These are phyloP conservation scores for Trypanosoma platydactyli DNA, from an alignment of 208 protist genomes.

Conservation along the genomic window DNA sequence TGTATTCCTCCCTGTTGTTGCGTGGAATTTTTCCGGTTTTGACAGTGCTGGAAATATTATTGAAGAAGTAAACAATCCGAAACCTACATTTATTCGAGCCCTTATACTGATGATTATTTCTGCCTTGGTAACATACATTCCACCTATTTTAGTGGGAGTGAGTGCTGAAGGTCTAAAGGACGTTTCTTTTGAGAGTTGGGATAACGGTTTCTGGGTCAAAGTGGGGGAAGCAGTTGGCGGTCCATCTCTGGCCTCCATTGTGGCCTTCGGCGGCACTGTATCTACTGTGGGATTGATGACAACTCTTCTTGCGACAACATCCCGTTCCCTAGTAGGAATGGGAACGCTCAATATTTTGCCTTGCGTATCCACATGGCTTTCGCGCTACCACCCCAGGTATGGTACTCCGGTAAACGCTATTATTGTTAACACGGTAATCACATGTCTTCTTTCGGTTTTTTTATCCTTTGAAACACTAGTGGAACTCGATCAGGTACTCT, in stretches of 20 bases:
- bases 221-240: slow-evolving; percentile 85
- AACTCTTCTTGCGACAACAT: slow-evolving; percentile 84
- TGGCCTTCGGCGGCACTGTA: slow-evolving; percentile 81
- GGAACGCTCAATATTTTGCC: slow-evolving; percentile 85
- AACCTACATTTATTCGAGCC: slow-evolving; percentile 81
- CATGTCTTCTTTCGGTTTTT: slow-evolving; percentile 64
- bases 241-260: slow-evolving; percentile 58
- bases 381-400: slow-evolving; percentile 48
- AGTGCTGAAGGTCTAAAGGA: slow-evolving; percentile 52
- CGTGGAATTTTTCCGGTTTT: slow-evolving; percentile 92
- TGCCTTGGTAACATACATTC: slow-evolving; percentile 80
- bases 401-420: slow-evolving; percentile 82
- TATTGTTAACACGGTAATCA: slow-evolving; percentile 72
- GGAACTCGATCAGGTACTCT: slow-evolving; percentile 84
- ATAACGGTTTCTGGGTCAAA: slow-evolving; percentile 86
- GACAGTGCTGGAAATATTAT: slow-evolving; percentile 89
- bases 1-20: slow-evolving; percentile 83
- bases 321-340: slow-evolving; percentile 84
- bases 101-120: slow-evolving; percentile 82
- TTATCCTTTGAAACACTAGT: slow-evolving; percentile 83
- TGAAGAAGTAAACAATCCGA: slow-evolving; percentile 86
- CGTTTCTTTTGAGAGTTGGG: slow-evolving; percentile 74
- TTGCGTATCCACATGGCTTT: slow-evolving; percentile 69
- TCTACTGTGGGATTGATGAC: slow-evolving; percentile 86
- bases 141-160: slow-evolving; percentile 79